Base-by-base conservation (phyloP, 2,329 filamentous ascomycete species). In the Parastagonospora nodorum region DNA sequence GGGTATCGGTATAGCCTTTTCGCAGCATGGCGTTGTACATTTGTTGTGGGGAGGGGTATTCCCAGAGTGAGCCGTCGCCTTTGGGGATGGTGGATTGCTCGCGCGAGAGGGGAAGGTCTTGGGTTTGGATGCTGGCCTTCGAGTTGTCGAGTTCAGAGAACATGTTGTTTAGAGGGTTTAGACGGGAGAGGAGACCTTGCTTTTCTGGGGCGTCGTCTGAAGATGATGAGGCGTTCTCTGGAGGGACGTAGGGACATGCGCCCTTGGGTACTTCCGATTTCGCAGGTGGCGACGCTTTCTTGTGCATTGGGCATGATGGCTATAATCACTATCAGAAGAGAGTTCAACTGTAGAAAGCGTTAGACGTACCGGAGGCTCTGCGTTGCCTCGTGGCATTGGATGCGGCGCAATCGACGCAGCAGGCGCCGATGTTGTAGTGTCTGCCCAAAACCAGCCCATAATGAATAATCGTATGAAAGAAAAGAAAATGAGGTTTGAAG, bases 1-100 rank as follows among this genome's bases (percentile, higher is more conserved):
- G 92, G 0, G 94, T 97, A 72, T 97, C 92, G 0, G 89, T 92
- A 75, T 97, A 94, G 51, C 94, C 94, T 76, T 99, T 99, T 58
- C 94, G 88, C 55, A 97, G 79, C 77, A 99, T 88, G 7, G 94
- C 94, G 69, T 99, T 97, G 81, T 97, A 99, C 94, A 99, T 99
- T 76, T 99, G 94, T 78, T 99, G 94, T 0, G 94, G 93, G 0
- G 92, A 97, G 0, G 94, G 94, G 71, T 99, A 99, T 75, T 97
- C 94, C 94, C 94, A 99, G 67, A 90, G 95, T 41, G 85, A 83
- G 52, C 75, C 77, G 63, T 88, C 86, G 66, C 89, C 90, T 62
- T 89, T 89, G n/a, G 94, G 94, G 63, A 99, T 99, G 1, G 92
- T 92, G 1, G 90, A 96, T 28, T 83, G 78, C 74, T 97, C 92